phyloP scores from a whole-genome alignment of 495 filamentous ascomycete species.

The Podospora pseudocomata region DNA sequence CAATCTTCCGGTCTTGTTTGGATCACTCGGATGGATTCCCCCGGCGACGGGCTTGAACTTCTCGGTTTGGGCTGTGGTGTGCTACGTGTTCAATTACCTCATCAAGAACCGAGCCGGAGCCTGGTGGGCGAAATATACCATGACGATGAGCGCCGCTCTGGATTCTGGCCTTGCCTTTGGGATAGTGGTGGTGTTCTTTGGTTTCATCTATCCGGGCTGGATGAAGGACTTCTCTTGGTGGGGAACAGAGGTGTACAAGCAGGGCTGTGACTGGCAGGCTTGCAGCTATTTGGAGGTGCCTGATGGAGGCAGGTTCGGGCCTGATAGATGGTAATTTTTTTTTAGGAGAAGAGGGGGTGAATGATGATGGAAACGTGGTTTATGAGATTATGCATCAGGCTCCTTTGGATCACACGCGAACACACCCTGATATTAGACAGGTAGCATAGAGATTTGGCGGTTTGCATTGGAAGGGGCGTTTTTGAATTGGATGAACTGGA shows the following conservation, averaged over 20 bases:
- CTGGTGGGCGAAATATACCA: constrained; percentile 90
- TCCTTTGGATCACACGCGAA: background rate
- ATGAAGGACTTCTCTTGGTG: constrained; percentile 66
- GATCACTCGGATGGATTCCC: constrained; percentile 74
- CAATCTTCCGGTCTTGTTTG: constrained; percentile 69
- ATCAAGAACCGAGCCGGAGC: constrained; percentile 59
- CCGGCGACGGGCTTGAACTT: constrained; percentile 85
- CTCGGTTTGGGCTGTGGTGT: constrained; percentile 75
- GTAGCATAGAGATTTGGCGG: background rate
- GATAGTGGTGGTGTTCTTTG: constrained; percentile 79
- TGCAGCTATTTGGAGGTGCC: constrained; percentile 53
- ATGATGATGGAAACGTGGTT: background rate
- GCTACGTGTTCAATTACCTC: constrained; percentile 75
- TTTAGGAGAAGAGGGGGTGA: background rate
- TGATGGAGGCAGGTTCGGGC: constrained; percentile 56
- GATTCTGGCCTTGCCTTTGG: constrained; percentile 78
- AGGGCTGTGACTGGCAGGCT: constrained; percentile 62
- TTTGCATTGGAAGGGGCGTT: no score
- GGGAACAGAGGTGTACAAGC: constrained; percentile 69
- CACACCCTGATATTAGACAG: background rate
- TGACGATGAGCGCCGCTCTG: constrained; percentile 77
- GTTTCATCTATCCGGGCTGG: constrained; percentile 68
- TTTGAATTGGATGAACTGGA: no score
- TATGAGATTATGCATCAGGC: background rate
- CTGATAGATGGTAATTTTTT: constrained; percentile 48